Evolutionary conservation across 2,329 filamentous ascomycete species (phyloP).

Genomic region (Ophiostoma novo-ulmi): DNA sequence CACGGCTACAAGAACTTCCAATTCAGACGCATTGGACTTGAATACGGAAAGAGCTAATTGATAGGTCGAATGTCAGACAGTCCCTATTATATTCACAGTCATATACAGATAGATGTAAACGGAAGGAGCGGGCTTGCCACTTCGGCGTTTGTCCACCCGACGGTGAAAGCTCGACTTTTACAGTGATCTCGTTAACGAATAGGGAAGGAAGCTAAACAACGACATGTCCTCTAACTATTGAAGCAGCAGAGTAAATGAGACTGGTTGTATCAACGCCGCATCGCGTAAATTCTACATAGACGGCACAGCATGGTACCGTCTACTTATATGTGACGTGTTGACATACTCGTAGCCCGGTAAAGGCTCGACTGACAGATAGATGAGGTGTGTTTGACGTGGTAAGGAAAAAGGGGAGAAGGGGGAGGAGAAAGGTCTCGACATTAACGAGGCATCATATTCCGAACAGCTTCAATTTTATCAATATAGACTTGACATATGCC

Average conservation of each 20-base stretch:
- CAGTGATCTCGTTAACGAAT: not conserved
- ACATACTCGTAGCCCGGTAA: not conserved
- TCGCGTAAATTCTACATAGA: not conserved
- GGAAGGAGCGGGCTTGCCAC: not conserved
- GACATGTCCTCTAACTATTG: not conserved
- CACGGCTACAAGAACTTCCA: constrained; percentile 1
- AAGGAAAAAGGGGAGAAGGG: no score
- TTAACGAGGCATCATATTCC: not conserved
- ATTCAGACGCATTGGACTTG: not conserved
- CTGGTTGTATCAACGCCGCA: not conserved
- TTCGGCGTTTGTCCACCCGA: not conserved
- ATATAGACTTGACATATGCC: not conserved
- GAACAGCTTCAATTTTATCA: not conserved
- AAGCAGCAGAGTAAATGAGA: not conserved
- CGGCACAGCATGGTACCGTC: not conserved
- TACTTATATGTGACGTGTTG: not conserved
- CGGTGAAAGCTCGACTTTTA: not conserved
- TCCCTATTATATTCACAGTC: not conserved
- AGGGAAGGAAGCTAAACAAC: not conserved
- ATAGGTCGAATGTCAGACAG: not conserved
- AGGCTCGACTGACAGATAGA: not conserved
- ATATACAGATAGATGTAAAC: not conserved
- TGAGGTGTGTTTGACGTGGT: no score
- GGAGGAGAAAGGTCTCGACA: no score
- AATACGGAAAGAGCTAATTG: not conserved